Base-by-base conservation (phyloP, 257 asterid species). In the Solanum dulcamara region DNA sequence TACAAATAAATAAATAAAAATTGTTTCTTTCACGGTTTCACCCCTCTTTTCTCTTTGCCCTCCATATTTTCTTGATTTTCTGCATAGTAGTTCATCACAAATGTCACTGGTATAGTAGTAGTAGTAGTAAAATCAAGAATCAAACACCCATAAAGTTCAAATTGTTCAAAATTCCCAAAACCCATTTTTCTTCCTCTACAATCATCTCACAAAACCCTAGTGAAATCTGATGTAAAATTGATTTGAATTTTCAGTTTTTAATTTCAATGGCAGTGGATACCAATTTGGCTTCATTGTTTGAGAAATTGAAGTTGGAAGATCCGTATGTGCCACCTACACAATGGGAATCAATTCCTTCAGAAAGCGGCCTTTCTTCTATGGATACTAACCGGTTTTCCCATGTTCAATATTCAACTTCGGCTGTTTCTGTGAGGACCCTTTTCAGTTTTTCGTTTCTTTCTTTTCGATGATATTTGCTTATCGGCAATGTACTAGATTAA, bases 291-390 rank as follows among this genome's bases (percentile, higher is more conserved):
- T 91, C 91, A 80, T 89, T 94, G 62, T 80, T 92, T 85, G 90
- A 90, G 85, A 92, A 91, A 85, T 90, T 96, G 51, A 91, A 87
- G 88, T 92, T 96, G 15, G 94, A 93, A 44, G 95, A 93, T 57
- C 94, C 95, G 10, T 93, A 93, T 92, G 81, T 94, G n/a, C 93
- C 93, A 22, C 92, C 98, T 26, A 88, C 92, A 89, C 94, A 95
- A 14, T 92, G 98, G 99, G 99, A 96, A 70, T 93, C 94, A 30
- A 38, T 91, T 57, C 88, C 95, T 83, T 88, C 95, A 33, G 92
- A 89, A 84, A 85, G 89, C 85, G 93, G 91, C 88, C 82, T 51
- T 14, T 38, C 90, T 37, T 60, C 91, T 46, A 12, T 13, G 42
- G 81, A 86, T 7, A 55, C 91, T 38, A 88, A 48, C 6, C 30